Evolutionary conservation across 305 asterid genomes (phyloP), one percentile per base, ranked within the genome.

Genomic region (Solanum aculeatissimum): DNA sequence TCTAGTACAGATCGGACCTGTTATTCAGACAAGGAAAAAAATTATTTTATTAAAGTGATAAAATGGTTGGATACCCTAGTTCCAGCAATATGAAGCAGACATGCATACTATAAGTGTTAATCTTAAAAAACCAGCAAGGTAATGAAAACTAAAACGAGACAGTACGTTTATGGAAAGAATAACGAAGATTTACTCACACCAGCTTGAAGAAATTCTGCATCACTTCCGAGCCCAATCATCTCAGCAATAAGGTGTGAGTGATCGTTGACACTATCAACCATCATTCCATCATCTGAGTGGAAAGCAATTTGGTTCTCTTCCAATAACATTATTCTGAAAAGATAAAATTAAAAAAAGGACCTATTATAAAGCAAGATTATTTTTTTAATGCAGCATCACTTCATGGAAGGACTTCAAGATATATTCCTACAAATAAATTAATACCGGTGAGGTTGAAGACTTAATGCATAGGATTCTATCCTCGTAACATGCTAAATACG

Each of bases 231-330:
- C 84, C 99, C 99, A 86, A 97, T 92, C 97, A 94, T 91, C 85
- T 95, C 97, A 45, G 98, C 98, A 84, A 95, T 91, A 88, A 89
- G 96, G 91, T 89, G 97, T 65, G 97, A 91, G 85, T 97, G 93
- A 87, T 94, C 98, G 87, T 91, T 95, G 87, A 94, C 98, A 38
- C 97, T 96, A 89, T 94, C 98, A 86, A 91, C 90, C 54, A 90
- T 87, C 90, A 86, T 85, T 83, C 91, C 98, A 81, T 94, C 98
- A 19, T 97, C 98, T 12, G 97, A 95, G 87, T 87, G 98, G 87
- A 97, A 97, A 54, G 98, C 91, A 89, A 97, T 94, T 86, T 94
- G 99, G 88, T 97, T 95, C 92, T 97, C 98, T 90, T 94, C 99
- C 55, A 97, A 90, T 90, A 97, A 89, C 99, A 95, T 97, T 86